Evolutionary conservation across 306 rosid genomes (phyloP).

Genomic region (Vigna hirtella): DNA sequence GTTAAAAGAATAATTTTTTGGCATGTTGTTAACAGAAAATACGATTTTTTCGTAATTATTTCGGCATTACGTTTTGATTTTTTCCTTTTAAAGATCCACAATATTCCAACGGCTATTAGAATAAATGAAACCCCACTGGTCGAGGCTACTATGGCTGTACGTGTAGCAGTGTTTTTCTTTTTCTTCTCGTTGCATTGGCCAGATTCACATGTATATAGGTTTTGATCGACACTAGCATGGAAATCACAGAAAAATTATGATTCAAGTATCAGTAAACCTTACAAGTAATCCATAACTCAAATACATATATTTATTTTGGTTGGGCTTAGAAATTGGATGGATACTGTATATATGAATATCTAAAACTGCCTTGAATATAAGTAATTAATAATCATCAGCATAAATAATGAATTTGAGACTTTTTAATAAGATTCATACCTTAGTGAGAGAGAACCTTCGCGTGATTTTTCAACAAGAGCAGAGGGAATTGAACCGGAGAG

Average conservation of each 20-base stretch:
- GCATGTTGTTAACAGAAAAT: background rate
- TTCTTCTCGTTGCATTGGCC: slow-evolving; percentile 21
- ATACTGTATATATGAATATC: background rate
- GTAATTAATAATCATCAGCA: background rate
- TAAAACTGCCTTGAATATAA: background rate
- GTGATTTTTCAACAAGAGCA: slow-evolving; percentile 38
- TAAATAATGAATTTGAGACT: background rate
- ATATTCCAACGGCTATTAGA: slow-evolving; percentile 18
- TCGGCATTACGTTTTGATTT: slow-evolving; percentile 26
- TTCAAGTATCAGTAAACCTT: background rate
- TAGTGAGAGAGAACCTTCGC: slow-evolving; percentile 37
- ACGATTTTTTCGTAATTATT: background rate
- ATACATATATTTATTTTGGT: background rate
- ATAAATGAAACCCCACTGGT: slow-evolving; percentile 43
- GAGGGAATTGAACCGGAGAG: slow-evolving; percentile 48
- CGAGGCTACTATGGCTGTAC: slow-evolving; percentile 36
- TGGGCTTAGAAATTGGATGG: background rate
- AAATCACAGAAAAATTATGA: background rate
- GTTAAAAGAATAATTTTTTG: background rate
- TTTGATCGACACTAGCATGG: slow-evolving; percentile 47
- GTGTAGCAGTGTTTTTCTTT: too few species aligned
- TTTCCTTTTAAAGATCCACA: slow-evolving; percentile 34
- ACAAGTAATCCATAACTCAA: background rate
- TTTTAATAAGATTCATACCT: slow-evolving; percentile 40
- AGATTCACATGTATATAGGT: slow-evolving; percentile 44